Evolutionary conservation across 2,329 filamentous ascomycete genomes (phyloP).

Genomic region (Monosporascus sp.): DNA sequence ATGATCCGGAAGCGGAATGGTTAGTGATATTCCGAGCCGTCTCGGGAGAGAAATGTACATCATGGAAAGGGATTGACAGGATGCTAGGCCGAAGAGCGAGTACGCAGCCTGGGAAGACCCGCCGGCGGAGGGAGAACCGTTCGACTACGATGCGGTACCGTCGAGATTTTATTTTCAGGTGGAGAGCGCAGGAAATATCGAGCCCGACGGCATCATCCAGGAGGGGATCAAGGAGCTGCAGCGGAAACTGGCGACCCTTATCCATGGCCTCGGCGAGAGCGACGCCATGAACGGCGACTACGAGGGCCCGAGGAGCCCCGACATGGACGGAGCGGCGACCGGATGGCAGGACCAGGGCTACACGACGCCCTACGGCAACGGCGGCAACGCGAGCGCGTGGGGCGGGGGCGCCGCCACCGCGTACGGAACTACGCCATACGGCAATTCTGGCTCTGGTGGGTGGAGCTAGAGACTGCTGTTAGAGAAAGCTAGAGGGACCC

Average conservation of each 20-base stretch:
- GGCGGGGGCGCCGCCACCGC: constrained; percentile 43
- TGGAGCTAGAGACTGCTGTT: constrained; percentile 33
- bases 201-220: constrained; percentile 84
- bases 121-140: constrained; percentile 74
- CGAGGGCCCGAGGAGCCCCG: constrained; percentile 61
- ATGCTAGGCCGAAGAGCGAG: constrained; percentile 68
- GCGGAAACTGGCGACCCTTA: constrained; percentile 78
- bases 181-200: constrained; percentile 80
- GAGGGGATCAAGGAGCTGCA: constrained; percentile 85
- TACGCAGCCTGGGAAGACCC: constrained; percentile 77
- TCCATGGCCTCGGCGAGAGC: constrained; percentile 53
- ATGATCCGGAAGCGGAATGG: constrained; percentile 78
- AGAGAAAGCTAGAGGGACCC: not conserved
- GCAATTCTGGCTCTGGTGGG: constrained; percentile 44
- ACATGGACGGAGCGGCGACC: constrained; percentile 47
- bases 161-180: constrained; percentile 89
- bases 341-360: constrained; percentile 61
- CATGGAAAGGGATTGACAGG: constrained; percentile 15
- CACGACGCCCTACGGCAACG: constrained; percentile 60
- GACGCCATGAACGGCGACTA: constrained; percentile 55
- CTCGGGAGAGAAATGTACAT: not conserved
- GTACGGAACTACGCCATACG: constrained; percentile 41
- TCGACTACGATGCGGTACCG: constrained; percentile 85
- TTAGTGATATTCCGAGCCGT: constrained; percentile 37
- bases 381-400: constrained; percentile 58